Evolutionary conservation across 805 yeast species (phyloP).

Genomic region (Starmerella khaoyaiensis): DNA sequence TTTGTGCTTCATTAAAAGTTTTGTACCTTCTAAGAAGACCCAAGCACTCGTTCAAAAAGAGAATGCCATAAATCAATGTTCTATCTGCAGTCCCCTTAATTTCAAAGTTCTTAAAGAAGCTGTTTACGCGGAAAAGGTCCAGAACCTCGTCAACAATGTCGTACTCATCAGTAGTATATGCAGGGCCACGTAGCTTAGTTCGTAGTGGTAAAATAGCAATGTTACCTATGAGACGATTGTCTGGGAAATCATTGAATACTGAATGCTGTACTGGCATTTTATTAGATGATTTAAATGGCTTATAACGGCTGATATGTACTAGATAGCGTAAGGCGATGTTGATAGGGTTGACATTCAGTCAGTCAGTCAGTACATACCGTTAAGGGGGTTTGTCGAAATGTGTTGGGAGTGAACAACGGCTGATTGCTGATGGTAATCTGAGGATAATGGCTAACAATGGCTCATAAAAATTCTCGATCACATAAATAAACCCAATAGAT

Average conservation of each 20-base stretch:
- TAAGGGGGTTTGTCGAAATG: neutral
- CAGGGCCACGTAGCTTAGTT: constrained; percentile 81
- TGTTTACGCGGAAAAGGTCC: constrained; percentile 88
- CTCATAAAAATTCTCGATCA: constrained; percentile 8
- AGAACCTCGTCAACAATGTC: constrained; percentile 86
- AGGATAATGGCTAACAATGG: neutral
- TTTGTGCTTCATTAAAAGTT: constrained; percentile 32
- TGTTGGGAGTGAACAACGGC: too few relatives aligned
- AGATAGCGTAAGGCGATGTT: neutral
- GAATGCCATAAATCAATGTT: constrained; percentile 81
- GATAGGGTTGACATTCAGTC: neutral
- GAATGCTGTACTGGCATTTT: constrained; percentile 26
- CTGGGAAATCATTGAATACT: constrained; percentile 21
- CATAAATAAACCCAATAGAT: too few relatives aligned
- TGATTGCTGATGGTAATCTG: neutral
- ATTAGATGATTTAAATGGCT: neutral
- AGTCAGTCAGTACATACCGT: neutral
- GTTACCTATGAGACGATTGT: constrained; percentile 49
- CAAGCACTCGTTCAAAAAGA: constrained; percentile 77
- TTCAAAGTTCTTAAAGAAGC: constrained; percentile 93
- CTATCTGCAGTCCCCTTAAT: constrained; percentile 93
- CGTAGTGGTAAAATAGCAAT: constrained; percentile 73
- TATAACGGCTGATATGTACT: neutral
- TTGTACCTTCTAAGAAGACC: constrained; percentile 42
- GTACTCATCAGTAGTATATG: constrained; percentile 65